Base-by-base conservation (phyloP, 805 yeast genomes). In the Ogataea henricii region DNA sequence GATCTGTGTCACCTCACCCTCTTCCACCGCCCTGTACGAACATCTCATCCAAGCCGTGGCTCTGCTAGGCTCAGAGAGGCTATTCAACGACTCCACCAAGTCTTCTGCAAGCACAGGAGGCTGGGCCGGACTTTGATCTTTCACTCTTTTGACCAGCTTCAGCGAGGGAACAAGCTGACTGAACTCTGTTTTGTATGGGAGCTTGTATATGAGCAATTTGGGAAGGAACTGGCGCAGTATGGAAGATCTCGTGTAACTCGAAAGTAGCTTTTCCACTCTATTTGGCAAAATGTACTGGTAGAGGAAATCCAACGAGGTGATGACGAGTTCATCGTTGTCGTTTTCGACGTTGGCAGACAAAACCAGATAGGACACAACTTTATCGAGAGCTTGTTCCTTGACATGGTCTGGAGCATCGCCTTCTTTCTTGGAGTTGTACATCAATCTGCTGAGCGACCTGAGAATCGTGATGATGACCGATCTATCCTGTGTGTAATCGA, bases 1-100 rank as follows among this genome's bases (percentile, higher is more conserved):
- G 21, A 94, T 91, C 69, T 94, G 99, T 0, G 97, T 90, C 9
- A 91, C 96, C 62, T 90, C 96, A 3, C 92, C 89, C 7, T 77
- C 82, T 9, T 78, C 71, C 38, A 75, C 81, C 4, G 95, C 89
- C 57, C 84, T 90, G 68, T 90, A 94, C 55, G 92, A 85, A 56
- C 96, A 84, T 57, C 96, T 80, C 74, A 94, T 83, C 98, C 98
- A 94, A 25, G 89, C 78, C 4, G 96, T 88, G 0, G 98, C 96
- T 52, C 99, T 77, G 48, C 82, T 77, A 2, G 98, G 98, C 67
- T 94, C 99, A 10, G 82, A 78, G 46, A 90, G 69, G 23, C 72
- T 69, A 40, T 85, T 72, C 30, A 94, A 75, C 37, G 83, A 78
- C n/a, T 73, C 68, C 52, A 81, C 76, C 30, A 89, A 71, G 3